These are phyloP conservation scores for Mortierella claussenii DNA, from an alignment of 192 early-diverging fungal species.

Conservation along the genomic window DNA sequence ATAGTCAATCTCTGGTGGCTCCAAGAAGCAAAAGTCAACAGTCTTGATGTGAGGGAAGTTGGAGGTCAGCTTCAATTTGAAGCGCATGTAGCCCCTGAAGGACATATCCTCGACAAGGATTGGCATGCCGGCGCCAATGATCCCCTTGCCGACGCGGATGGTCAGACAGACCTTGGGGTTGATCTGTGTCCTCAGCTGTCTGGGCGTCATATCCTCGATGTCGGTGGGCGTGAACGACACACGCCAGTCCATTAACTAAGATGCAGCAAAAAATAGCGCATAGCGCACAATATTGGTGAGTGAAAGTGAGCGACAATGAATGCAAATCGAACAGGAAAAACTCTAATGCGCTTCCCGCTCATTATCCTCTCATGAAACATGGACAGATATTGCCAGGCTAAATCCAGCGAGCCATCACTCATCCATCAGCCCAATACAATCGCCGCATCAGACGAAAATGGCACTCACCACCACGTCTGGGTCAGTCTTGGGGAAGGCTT, in stretches of 20 bases:
- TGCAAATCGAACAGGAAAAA: not conserved
- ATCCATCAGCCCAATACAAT: no score
- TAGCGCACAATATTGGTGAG: not conserved
- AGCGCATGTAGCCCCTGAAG: conserved; percentile 79
- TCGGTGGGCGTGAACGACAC: conserved; percentile 88
- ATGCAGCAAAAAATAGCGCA: conserved; percentile 5
- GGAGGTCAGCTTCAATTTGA: conserved; percentile 86
- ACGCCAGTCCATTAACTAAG: conserved; percentile 89
- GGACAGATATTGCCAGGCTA: no score
- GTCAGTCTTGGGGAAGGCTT: conserved; percentile 78
- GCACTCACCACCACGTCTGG: conserved; percentile 73
- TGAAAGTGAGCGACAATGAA: not conserved
- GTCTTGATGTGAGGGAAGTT: conserved; percentile 90
- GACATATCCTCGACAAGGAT: conserved; percentile 89
- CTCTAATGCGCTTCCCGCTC: not conserved
- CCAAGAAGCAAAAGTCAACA: conserved; percentile 85
- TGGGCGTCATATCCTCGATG: conserved; percentile 73
- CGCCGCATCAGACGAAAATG: conserved; percentile 1
- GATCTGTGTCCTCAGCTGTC: conserved; percentile 73
- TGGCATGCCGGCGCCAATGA: conserved; percentile 85
- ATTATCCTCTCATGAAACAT: no score
- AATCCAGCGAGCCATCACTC: no score
- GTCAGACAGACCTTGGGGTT: conserved; percentile 91
- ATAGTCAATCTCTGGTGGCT: conserved; percentile 90
- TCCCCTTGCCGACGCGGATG: conserved; percentile 87